These are phyloP conservation scores for Uncinocarpus reesii DNA, from an alignment of 2,329 filamentous ascomycete genomes.

Conservation along the genomic window DNA sequence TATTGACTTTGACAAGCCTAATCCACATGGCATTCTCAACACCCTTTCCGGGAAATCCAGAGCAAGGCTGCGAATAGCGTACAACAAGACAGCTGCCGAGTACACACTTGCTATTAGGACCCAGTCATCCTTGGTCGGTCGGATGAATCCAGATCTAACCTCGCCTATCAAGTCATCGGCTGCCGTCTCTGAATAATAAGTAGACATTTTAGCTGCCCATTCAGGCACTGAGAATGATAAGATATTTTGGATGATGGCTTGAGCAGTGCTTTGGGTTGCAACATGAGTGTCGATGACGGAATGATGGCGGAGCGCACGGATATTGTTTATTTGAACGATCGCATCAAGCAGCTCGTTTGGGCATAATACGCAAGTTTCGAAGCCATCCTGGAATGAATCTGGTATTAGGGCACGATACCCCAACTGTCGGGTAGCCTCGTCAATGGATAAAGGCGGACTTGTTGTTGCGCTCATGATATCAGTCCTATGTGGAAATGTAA, in stretches of 20 bases:
- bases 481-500: conserved; percentile 3
- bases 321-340: conserved; percentile 18
- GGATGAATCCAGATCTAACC: conserved; percentile 12
- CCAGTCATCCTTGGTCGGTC: conserved; percentile 15
- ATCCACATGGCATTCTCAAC: conserved; percentile 1
- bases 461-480: conserved; percentile 17
- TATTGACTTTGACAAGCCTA: not conserved
- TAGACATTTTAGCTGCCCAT: conserved; percentile 14
- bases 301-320: conserved; percentile 11
- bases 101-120: conserved; percentile 15
- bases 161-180: conserved; percentile 2
- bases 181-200: conserved; percentile 4
- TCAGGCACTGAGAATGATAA: conserved; percentile 14
- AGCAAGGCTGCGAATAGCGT: conserved; percentile 15
- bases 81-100: conserved; percentile 15
- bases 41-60: conserved; percentile 14
- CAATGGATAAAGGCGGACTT: conserved; percentile 5
- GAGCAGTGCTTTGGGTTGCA: conserved; percentile 2
- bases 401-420: conserved; percentile 14
- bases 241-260: conserved; percentile 12
- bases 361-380: conserved; percentile 15
- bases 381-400: conserved; percentile 14
- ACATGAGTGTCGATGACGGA: not conserved
- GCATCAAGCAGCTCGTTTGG: conserved; percentile 15
- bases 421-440: conserved; percentile 12